These are phyloP conservation scores for Metschnikowia bowlesiae DNA, from an alignment of 805 yeast genomes.

Conservation along the genomic window DNA sequence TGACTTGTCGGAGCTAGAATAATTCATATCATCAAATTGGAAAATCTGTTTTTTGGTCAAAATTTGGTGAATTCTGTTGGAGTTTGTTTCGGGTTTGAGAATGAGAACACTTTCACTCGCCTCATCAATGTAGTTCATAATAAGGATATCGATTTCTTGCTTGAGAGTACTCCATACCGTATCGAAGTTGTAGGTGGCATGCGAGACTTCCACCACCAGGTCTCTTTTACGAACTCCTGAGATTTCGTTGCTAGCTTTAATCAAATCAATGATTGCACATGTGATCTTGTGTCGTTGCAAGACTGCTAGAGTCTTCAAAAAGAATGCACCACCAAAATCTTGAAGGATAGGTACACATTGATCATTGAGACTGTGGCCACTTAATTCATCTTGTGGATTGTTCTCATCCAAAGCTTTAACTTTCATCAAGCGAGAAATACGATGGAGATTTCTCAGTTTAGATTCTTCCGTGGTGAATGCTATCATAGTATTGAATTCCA, in stretches of 20 bases:
- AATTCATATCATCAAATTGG: conserved; percentile 30
- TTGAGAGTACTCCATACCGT: conserved; percentile 29
- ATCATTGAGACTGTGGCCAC: conserved; percentile 38
- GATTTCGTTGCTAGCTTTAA: conserved; percentile 22
- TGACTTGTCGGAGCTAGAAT: conserved; percentile 11
- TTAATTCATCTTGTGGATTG: conserved; percentile 19
- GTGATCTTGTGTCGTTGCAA: conserved; percentile 69
- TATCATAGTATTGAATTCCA: conserved; percentile 62
- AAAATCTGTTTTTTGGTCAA: conserved; percentile 25
- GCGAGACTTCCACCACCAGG: conserved; percentile 5
- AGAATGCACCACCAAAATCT: conserved; percentile 69
- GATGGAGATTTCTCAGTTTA: conserved; percentile 47
- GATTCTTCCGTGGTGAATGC: conserved; percentile 62
- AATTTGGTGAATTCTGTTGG: conserved; percentile 21
- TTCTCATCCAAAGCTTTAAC: conserved; percentile 27
- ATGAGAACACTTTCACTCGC: conserved; percentile 7
- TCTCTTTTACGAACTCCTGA: conserved; percentile 9
- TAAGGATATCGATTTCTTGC: conserved; percentile 30
- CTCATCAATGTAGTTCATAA: conserved; percentile 32
- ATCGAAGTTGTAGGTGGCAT: conserved; percentile 17
- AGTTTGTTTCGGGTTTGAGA: conserved; percentile 3
- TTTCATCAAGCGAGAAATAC: conserved; percentile 26
- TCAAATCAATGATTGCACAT: conserved; percentile 46
- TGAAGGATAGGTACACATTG: conserved; percentile 53
- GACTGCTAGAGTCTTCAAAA: conserved; percentile 55